Conservation (phyloP, 1,139 yeast species). For the Kodamaea sp. region DNA sequence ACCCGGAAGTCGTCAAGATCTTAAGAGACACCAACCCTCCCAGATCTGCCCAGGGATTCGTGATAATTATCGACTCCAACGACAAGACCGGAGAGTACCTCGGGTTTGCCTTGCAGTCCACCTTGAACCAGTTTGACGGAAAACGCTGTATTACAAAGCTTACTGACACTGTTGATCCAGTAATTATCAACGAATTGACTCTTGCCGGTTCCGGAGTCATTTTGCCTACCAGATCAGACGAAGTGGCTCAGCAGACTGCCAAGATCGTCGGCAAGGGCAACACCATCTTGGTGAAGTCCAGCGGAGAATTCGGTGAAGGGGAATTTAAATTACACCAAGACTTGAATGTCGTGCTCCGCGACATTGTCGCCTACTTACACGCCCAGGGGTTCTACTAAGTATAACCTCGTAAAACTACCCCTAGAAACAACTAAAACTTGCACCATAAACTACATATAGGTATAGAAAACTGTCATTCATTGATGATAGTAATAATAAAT, state of each 20-base stretch:
- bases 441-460: no score
- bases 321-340: constrained; percentile 38
- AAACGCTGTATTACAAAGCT: constrained; percentile 82
- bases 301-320: constrained; percentile 12
- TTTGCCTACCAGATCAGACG: constrained; percentile 44
- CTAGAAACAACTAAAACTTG: no score
- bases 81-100: constrained; percentile 55
- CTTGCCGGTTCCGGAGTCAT: constrained; percentile 91
- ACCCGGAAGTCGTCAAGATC: constrained; percentile 92
- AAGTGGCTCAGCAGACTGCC: constrained; percentile 39
- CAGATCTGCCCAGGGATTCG: constrained; percentile 85
- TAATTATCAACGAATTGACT: constrained; percentile 77
- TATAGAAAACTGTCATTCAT: no score
- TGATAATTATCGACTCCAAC: constrained; percentile 61
- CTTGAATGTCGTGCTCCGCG: constrained; percentile 60
- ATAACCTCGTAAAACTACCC: no score
- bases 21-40: constrained; percentile 95
- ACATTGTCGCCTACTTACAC: constrained; percentile 69
- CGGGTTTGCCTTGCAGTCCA: constrained; percentile 83
- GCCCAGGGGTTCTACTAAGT: constrained; percentile 67
- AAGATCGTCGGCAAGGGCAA: constrained; percentile 45
- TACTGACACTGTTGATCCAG: constrained; percentile 55
- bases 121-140: constrained; percentile 85
- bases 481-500: no score
- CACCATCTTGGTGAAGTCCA: constrained; percentile 18